phyloP scores from a whole-genome alignment of 108 stramenopile species.

The Skeletonema costatum region DNA sequence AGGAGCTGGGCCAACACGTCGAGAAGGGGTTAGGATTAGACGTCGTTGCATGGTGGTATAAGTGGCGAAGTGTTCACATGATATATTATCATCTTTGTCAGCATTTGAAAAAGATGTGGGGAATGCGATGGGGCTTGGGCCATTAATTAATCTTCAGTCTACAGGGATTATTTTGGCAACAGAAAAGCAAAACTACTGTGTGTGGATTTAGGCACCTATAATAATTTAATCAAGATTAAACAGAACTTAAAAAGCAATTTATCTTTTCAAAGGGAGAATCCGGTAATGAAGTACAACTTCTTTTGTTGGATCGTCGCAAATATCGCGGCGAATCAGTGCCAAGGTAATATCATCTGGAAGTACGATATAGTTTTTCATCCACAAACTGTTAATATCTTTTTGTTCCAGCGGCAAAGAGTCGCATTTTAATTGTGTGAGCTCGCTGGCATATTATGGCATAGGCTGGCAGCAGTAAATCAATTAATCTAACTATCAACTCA shows the following conservation, averaged over 20 bases:
- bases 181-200: neutral
- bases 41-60: neutral
- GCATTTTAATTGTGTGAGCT: neutral
- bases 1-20: slow-evolving; percentile 44
- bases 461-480: neutral
- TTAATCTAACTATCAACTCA: slow-evolving; percentile 15
- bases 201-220: neutral
- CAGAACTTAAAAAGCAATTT: neutral
- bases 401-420: neutral
- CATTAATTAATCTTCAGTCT: no score
- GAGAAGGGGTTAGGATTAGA: slow-evolving; percentile 24
- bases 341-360: slow-evolving; percentile 37
- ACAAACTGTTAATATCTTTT: slow-evolving; percentile 43
- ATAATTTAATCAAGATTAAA: neutral
- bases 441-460: neutral
- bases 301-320: slow-evolving; percentile 40
- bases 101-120: neutral
- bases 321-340: slow-evolving; percentile 34
- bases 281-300: slow-evolving; percentile 47
- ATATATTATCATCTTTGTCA: neutral
- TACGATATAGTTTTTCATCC: slow-evolving; percentile 29
- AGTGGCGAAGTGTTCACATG: neutral
- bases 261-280: slow-evolving; percentile 15
- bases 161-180: neutral
- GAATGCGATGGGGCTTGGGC: neutral